A percentile compares a stretch with the other conserved stretches of the same genome.
Conservation (phyloP, 2,329 filamentous ascomycete genomes). For the Diaporthe citriasiana region DNA sequence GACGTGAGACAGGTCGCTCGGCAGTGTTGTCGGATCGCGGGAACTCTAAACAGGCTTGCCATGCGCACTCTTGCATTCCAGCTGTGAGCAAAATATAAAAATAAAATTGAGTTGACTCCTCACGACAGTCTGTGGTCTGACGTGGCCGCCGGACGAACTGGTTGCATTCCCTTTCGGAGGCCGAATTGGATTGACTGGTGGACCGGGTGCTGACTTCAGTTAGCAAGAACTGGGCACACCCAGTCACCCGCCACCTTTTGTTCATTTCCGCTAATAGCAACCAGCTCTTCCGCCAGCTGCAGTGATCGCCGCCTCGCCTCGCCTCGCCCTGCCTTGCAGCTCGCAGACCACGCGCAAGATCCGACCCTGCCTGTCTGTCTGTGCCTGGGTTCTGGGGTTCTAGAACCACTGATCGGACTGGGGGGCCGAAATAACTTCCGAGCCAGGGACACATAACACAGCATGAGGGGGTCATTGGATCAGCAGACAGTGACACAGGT, state of each 20-base stretch:
- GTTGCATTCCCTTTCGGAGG: neutral
- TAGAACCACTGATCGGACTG: constrained; percentile 28
- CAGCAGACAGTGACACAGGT: constrained; percentile 24
- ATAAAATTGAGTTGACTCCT: neutral
- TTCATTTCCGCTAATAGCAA: constrained; percentile 28
- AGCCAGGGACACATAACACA: neutral
- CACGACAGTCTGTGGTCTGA: neutral
- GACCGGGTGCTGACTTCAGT: neutral
- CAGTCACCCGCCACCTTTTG: neutral
- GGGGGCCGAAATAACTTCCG: constrained; percentile 15
- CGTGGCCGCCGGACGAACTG: neutral
- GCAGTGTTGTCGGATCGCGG: constrained; percentile 27
- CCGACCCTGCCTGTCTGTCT: no score
- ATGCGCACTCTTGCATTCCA: constrained; percentile 15
- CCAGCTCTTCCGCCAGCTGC: constrained; percentile 12
- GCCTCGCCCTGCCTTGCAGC: constrained; percentile 20
- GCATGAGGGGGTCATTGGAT: neutral
- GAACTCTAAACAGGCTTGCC: constrained; percentile 20
- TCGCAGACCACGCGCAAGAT: constrained; percentile 17
- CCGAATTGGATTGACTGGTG: constrained; percentile 4
- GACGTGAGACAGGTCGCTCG: constrained; percentile 23
- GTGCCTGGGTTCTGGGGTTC: constrained; percentile 21
- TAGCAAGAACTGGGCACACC: neutral
- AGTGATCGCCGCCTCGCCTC: constrained; percentile 28
- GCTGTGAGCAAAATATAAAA: neutral